Evolutionary conservation across 1,284 basidiomycete genomes (phyloP), one percentile per base, ranked within the genome.

Genomic region (Agaricales sp.): DNA sequence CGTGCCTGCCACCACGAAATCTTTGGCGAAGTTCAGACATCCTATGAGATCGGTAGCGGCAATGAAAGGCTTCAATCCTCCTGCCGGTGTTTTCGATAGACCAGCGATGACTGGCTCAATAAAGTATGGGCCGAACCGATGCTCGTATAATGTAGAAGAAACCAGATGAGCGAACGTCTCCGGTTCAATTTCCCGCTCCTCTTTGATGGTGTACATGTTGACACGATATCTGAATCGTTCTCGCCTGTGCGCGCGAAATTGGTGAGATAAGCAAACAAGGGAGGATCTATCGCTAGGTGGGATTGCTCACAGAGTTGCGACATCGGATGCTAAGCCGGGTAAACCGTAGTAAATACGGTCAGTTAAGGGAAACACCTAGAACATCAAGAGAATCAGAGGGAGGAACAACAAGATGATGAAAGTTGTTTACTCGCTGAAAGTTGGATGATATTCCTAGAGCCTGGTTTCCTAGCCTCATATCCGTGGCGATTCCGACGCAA

Each of bases 171-270:
- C 89, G 68, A 99, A 98, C 4, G 92, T 93, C 70, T 94, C 85
- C 45, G 96, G 96, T 58, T 93, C 86, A 61, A 99, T 97, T 60
- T 94, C 87, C 53, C 96, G 81, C 64, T 98, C 95, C 66, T 99
- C 96, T 71, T 99, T 99, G 80, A 99, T 97, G 46, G 91, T 90
- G 72, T 98, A 99, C 91, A 99, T 96, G 74, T 99, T 99, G 52
- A 96, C 86, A 53, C 94, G 79, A 70, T 90, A 96, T 50, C 96
- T 82, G 61, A 97, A 85, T 49, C 82, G 80, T 66, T 97, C 92
- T 56, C 82, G 84, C 56, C 91, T 93, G 56, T 14, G 48, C 16
- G 16, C n/a, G n/a, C 22, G 43, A 39, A 45, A 21, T 22, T 24
- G 45, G 47, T 50, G 20, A 58, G 53, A 52, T 48, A 26, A 38